Conservation (phyloP, 1,284 basidiomycete species). For the Puccinia coronata region DNA sequence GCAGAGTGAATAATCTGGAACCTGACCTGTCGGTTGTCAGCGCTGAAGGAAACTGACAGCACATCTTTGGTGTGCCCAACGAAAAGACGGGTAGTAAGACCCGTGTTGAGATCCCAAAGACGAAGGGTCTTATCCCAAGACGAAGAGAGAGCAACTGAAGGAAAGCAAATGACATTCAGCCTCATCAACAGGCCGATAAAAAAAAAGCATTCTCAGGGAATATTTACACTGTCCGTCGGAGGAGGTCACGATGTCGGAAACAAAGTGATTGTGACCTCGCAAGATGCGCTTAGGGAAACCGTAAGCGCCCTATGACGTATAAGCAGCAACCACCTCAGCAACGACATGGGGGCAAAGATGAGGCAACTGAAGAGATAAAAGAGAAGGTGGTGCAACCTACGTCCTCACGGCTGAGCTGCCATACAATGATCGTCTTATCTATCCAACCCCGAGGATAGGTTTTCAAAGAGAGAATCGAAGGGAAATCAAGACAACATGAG, state of each 20-base stretch:
- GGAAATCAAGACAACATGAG: slow-evolving; percentile 27
- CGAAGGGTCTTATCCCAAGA: slow-evolving; percentile 99
- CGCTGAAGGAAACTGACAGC: slow-evolving; percentile 66
- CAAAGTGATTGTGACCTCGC: slow-evolving; percentile 99
- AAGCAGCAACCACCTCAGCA: too few relatives aligned
- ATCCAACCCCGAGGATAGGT: neutral
- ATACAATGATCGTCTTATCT: slow-evolving; percentile 99
- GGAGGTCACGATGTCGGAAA: slow-evolving; percentile 85
- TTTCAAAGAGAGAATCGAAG: neutral
- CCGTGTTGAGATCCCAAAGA: slow-evolving; percentile 97
- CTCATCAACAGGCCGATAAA: neutral
- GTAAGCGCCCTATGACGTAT: slow-evolving; percentile 72
- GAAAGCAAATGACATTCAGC: neutral
- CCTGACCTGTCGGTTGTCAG: slow-evolving; percentile 56
- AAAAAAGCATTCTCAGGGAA: too few relatives aligned
- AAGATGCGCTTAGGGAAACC: slow-evolving; percentile 96
- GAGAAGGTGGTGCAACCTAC: slow-evolving; percentile 41
- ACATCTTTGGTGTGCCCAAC: slow-evolving; percentile 98
- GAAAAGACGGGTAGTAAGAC: slow-evolving; percentile 89
- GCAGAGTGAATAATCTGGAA: neutral
- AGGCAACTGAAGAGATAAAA: neutral
- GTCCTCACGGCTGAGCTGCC: slow-evolving; percentile 96
- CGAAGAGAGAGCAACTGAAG: slow-evolving; percentile 94
- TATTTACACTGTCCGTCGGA: slow-evolving; percentile 46
- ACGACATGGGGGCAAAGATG: too few relatives aligned